Conservation (phyloP, 108 stramenopile species). For the Stephanodiscus minutulus region DNA sequence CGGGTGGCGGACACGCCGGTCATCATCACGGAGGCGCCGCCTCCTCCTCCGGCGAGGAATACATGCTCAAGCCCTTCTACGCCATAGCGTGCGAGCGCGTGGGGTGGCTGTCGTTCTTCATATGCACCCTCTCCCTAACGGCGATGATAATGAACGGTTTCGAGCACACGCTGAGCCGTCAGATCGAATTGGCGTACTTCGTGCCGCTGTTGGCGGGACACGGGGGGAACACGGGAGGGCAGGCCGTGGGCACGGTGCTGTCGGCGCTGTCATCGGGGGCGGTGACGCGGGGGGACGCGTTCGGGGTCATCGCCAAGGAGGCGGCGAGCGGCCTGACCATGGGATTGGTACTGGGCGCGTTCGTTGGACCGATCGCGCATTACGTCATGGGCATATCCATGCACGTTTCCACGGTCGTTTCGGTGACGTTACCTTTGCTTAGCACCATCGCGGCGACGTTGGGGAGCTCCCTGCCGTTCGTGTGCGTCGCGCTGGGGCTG, state of each 20-base stretch:
- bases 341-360: constrained; percentile 64
- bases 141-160: constrained; percentile 89
- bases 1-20: constrained; percentile 42
- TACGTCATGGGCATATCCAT: constrained; percentile 78
- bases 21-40: constrained; percentile 24
- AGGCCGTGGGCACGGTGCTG: constrained; percentile 85
- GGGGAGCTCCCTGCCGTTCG: constrained; percentile 80
- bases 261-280: constrained; percentile 74
- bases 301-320: constrained; percentile 71
- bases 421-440: constrained; percentile 74
- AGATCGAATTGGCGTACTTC: constrained; percentile 89
- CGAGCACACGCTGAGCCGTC: constrained; percentile 84
- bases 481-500: constrained; percentile 68
- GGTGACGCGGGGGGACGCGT: constrained; percentile 63
- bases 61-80: constrained; percentile 70
- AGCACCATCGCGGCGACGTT: constrained; percentile 82
- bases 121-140: constrained; percentile 73
- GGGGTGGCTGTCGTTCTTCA: constrained; percentile 83
- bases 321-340: constrained; percentile 67
- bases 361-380: constrained; percentile 75
- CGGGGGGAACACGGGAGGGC: constrained; percentile 90
- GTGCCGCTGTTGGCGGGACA: constrained; percentile 89
- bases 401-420: constrained; percentile 77
- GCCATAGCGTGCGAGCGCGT: constrained; percentile 68
- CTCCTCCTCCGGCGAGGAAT: constrained; percentile 51